A percentile compares a stretch with the other conserved stretches of the same genome.
Evolutionary conservation across 148 eudicot species (phyloP).

Genomic region (Drosera capensis): DNA sequence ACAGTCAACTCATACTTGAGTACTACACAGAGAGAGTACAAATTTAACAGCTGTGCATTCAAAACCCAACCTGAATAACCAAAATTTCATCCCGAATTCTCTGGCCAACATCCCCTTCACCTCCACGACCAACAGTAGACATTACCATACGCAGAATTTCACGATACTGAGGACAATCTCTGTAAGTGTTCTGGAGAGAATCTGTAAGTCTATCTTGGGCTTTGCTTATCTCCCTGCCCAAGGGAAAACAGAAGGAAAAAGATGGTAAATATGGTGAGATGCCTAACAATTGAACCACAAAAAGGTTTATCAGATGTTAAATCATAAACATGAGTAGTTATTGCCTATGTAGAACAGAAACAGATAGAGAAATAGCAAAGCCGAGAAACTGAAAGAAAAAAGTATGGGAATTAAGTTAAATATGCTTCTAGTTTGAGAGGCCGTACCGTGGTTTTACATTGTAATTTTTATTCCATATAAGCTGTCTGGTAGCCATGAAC

Average conservation of each 20-base stretch:
- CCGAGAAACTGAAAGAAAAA: background rate
- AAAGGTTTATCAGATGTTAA: too few relatives aligned
- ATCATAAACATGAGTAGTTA: too few relatives aligned
- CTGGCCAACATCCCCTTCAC: conserved; percentile 99
- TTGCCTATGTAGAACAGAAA: too few relatives aligned
- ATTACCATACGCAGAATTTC: conserved; percentile 75
- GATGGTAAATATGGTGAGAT: background rate
- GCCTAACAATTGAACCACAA: background rate
- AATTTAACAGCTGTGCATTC: background rate
- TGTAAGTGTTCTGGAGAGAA: conserved; percentile 61
- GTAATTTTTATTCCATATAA: conserved; percentile 96
- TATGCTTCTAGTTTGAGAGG: background rate
- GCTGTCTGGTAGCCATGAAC: conserved; percentile 95
- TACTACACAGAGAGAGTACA: background rate
- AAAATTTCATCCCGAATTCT: conserved; percentile 93
- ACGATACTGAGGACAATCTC: conserved; percentile 47
- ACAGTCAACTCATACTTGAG: background rate
- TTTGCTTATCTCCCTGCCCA: conserved; percentile 86
- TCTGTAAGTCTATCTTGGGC: conserved; percentile 97
- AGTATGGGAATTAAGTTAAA: background rate
- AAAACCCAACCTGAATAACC: conserved; percentile 60
- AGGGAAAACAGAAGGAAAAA: background rate
- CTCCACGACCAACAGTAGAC: conserved; percentile 97
- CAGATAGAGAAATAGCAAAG: too few relatives aligned
- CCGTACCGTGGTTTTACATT: conserved; percentile 91